phyloP scores from a whole-genome alignment of 768 basidiomycete genomes.

The Cystobasidium tubakii region DNA sequence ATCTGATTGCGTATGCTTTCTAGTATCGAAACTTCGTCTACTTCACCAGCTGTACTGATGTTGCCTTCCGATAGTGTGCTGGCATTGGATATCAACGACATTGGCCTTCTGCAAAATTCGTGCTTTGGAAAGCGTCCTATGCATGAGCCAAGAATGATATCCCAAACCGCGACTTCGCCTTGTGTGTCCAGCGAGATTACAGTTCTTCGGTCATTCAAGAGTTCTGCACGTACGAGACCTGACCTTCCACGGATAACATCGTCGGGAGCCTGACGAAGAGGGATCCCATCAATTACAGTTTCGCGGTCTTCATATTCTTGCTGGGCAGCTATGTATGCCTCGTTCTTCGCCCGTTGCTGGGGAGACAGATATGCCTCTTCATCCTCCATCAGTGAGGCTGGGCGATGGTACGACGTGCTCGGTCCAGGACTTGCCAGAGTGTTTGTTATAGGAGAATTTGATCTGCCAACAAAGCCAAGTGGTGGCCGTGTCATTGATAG shows the following conservation, averaged over 20 bases:
- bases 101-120: conserved; percentile 58
- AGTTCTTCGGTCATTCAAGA: conserved; percentile 82
- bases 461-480: neutral
- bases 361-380: neutral
- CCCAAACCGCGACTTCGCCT: conserved; percentile 86
- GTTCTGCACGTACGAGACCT: conserved; percentile 72
- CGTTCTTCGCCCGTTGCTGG: conserved; percentile 8
- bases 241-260: conserved; percentile 63
- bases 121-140: conserved; percentile 63
- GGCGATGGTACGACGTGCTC: neutral
- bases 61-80: conserved; percentile 9
- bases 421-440: neutral
- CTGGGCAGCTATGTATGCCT: conserved; percentile 13
- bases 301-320: conserved; percentile 57
- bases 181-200: conserved; percentile 82
- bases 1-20: conserved; percentile 82
- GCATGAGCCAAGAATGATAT: conserved; percentile 72
- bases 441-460: conserved; percentile 18
- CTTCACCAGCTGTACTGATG: neutral
- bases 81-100: neutral
- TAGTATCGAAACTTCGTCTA: conserved; percentile 58
- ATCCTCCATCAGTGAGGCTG: conserved; percentile 17
- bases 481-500: conserved; percentile 17
- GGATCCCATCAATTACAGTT: conserved; percentile 67
- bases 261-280: conserved; percentile 59